Base-by-base conservation (phyloP, 768 basidiomycete genomes). In the Xerocomus potaroensis region DNA sequence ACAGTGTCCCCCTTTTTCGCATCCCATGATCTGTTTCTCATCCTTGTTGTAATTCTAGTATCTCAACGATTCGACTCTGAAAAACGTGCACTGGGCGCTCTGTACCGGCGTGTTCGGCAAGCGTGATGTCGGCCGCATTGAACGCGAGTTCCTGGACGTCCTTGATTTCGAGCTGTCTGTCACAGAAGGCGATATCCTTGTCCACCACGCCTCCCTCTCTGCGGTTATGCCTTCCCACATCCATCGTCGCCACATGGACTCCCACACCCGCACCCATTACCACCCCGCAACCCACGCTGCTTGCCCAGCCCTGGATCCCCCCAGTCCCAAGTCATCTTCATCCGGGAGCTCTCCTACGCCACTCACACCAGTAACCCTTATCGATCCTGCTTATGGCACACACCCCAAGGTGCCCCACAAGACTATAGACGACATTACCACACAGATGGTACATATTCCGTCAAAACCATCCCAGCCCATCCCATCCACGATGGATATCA, bases 61-160 rank as follows among this genome's bases (percentile, higher is more conserved):
- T 62, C 71, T 86, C 29, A 91, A 93, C 64, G 91, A 94, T 64
- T 90, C 86, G 14, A 89, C 87, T 22, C 76, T 91, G 14, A 93
- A 93, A 75, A 93, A 93, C 68, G 75, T 87, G 41, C 90, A 93
- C 65, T 93, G 90, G 90, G 84, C 86, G 8, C 72, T 85, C n/a
- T 87, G 85, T 66, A 87, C 87, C 0, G 83, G 83, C 24, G 82
- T 88, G 22, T 89, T 89, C 61, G 84, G 86, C 54, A 87, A 86
- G 64, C 79, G 86, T 32, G 87, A 89, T 57, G 78, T 87, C 22
- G 85, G 84, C 37, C 78, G 86, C 55, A 87, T 88, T 60, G 86
- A 89, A 67, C 79, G 87, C 57, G 87, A 89, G 67, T 87, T 85
- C 65, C 76, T 88, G 39, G 83, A 84, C 52, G 86, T 89, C 31